Percentiles rank a stretch among this genome's conserved stretches.
Evolutionary conservation across 306 rosid genomes (phyloP).

Genomic region (Cicer yamashitae): DNA sequence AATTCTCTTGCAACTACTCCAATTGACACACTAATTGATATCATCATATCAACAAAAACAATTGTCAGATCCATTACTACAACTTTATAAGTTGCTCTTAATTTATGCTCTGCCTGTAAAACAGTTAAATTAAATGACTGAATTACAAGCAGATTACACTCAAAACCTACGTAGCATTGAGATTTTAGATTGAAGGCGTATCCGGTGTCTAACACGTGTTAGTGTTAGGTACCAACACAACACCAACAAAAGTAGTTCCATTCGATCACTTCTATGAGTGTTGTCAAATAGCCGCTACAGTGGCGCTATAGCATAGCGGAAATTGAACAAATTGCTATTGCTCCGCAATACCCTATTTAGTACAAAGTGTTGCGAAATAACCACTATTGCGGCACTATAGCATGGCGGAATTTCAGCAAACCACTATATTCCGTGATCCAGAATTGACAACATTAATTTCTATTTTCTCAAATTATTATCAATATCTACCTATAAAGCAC

Average conservation of each 20-base stretch:
- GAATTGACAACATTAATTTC: too few relatives aligned
- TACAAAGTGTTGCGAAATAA: too few relatives aligned
- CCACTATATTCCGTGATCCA: too few relatives aligned
- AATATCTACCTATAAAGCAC: not conserved
- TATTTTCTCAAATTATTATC: not conserved
- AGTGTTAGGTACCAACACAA: not conserved
- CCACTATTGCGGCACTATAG: too few relatives aligned
- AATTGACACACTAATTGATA: not conserved
- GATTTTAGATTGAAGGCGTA: not conserved
- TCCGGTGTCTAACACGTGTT: too few relatives aligned
- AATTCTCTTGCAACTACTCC: not conserved
- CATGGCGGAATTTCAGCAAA: too few relatives aligned
- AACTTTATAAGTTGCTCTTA: not conserved
- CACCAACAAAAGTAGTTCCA: not conserved
- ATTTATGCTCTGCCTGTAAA: not conserved
- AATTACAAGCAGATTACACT: constrained; percentile 11
- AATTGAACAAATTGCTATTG: too few relatives aligned
- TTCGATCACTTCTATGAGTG: not conserved
- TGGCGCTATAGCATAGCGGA: too few relatives aligned
- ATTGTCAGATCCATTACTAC: constrained; percentile 3
- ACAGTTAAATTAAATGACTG: not conserved
- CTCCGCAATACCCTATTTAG: too few relatives aligned
- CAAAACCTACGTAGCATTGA: not conserved
- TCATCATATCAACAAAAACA: not conserved
- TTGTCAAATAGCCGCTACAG: too few relatives aligned